Base-by-base conservation (phyloP, 2,329 filamentous ascomycete genomes). In the Diaporthe citriasiana region DNA sequence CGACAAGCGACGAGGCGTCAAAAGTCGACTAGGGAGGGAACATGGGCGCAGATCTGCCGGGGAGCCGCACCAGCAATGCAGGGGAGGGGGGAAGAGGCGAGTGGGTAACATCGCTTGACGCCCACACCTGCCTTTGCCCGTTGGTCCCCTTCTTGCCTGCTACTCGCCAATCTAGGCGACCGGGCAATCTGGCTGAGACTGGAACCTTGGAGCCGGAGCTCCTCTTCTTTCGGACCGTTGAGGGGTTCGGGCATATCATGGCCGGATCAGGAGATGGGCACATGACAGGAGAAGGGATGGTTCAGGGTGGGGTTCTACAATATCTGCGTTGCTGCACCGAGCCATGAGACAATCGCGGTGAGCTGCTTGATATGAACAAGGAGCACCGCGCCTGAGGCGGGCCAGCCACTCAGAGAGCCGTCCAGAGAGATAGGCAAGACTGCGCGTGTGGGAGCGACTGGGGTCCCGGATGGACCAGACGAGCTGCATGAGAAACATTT, bases 101-200 rank as follows among this genome's bases (percentile, higher is more conserved):
- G 65, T 70, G 65, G 65, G 72, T 71, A 60, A 59, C 57, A 71
- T 71, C 40, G 72, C 56, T 55, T 59, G 57, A 30, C 53, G 72
- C 53, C 45, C 22, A 59, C 22, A 47, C 63, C 40, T 73, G 35
- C 19, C 60, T 70, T 70, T 27, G 47, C 8, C 47, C 27, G 55
- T 53, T 35, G 25, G 65, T 55, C 12, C 53, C n/a, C 25, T 57
- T 73, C 57, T 70, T 30, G 30, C 15, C 56, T 59, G 47, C 50
- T 72, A 75, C 73, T 75, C 70, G 73, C 70, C 70, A 33, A 73
- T 53, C 70, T 70, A 73, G 71, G 70, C 73, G 73, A 73, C 73
- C 25, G 33, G 19, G 50, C 71, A 75, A 57, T 75, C 35, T 73
- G 35, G 35, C 40, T 42, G 71, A 69, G 73, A 75, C 68, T 30